Evolutionary conservation across 1,284 basidiomycete genomes (phyloP).

Genomic region (Cryptococcus floricola): DNA sequence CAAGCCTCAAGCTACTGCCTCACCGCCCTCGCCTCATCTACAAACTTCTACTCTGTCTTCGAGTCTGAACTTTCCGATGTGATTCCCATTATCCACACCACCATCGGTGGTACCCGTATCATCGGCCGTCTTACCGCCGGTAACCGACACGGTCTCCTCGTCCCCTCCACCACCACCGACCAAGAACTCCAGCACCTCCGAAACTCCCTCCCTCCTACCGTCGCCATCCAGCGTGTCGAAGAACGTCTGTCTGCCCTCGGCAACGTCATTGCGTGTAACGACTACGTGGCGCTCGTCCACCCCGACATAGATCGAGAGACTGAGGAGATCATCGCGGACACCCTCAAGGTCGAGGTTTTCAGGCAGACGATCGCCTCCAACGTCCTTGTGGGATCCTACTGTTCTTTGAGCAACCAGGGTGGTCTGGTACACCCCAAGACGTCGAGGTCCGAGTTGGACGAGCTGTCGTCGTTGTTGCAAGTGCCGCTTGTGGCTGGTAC

Average conservation of each 20-base stretch:
- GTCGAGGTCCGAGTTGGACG: constrained; percentile 94
- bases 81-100: constrained; percentile 94
- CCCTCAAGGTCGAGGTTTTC: constrained; percentile 98
- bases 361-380: constrained; percentile 95
- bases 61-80: constrained; percentile 91
- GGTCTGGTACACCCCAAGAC: constrained; percentile 97
- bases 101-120: constrained; percentile 92
- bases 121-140: constrained; percentile 90
- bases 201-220: constrained; percentile 87
- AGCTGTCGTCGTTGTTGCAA: constrained; percentile 89
- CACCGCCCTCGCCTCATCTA: constrained; percentile 85
- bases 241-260: constrained; percentile 94
- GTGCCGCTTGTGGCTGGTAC: constrained; percentile 95
- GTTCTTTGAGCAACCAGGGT: constrained; percentile 85
- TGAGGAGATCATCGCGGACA: constrained; percentile 99
- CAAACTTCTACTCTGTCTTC: constrained; percentile 97
- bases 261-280: constrained; percentile 98
- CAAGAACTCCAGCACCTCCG: constrained; percentile 97
- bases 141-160: constrained; percentile 92
- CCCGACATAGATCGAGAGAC: constrained; percentile 98
- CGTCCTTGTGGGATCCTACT: constrained; percentile 94
- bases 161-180: constrained; percentile 92
- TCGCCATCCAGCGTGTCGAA: constrained; percentile 93
- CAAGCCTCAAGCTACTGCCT: constrained; percentile 69
- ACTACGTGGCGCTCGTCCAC: constrained; percentile 94